Conservation (phyloP, 768 basidiomycete species). For the Russula sp. region DNA sequence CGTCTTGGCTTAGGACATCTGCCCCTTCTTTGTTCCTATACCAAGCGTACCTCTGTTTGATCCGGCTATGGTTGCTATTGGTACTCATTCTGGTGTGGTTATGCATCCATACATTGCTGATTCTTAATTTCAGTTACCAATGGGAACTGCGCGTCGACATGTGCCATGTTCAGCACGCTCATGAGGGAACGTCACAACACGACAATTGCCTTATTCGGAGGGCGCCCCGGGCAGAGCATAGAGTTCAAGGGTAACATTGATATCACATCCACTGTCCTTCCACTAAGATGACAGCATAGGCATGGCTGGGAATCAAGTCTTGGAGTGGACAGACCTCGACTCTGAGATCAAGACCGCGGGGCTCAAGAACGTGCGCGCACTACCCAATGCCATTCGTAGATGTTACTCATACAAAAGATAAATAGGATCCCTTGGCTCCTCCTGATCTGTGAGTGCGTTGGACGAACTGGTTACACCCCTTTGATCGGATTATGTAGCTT, state of each 20-base stretch:
- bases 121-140: constrained; percentile 10
- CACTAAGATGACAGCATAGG: constrained; percentile 13
- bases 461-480: not conserved
- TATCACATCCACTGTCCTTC: not conserved
- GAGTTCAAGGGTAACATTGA: constrained; percentile 37
- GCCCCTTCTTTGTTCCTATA: constrained; percentile 15
- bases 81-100: not conserved
- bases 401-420: not conserved
- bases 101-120: not conserved
- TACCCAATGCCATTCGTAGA: not conserved
- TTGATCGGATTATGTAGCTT: constrained; percentile 10
- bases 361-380: constrained; percentile 27
- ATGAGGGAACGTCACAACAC: constrained; percentile 46
- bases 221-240: constrained; percentile 40
- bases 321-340: constrained; percentile 29
- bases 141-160: constrained; percentile 45
- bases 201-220: constrained; percentile 46
- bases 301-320: constrained; percentile 30
- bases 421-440: constrained; percentile 32
- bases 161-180: constrained; percentile 48
- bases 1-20: constrained; percentile 29
- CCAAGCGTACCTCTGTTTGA: constrained; percentile 17
- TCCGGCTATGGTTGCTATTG: constrained; percentile 16
- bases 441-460: constrained; percentile 31
- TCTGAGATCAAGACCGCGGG: constrained; percentile 29